Evolutionary conservation across 1,284 basidiomycete genomes (phyloP).

Genomic region (Malassezia psittaci): DNA sequence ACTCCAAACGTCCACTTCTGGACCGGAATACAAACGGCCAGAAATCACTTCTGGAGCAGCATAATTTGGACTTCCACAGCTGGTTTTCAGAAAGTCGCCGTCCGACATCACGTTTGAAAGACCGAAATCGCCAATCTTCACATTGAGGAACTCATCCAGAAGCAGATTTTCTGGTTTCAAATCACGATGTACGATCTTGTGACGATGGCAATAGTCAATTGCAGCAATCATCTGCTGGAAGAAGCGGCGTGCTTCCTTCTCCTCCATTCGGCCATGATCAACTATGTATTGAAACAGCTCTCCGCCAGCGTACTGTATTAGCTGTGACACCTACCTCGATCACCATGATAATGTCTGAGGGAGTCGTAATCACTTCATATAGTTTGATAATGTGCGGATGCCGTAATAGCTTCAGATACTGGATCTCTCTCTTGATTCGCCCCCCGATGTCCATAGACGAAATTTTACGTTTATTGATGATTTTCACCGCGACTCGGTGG

Average conservation of each 20-base stretch:
- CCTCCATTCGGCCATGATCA: constrained; percentile 41
- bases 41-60: constrained; percentile 47
- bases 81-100: constrained; percentile 47
- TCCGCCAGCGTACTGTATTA: constrained; percentile 34
- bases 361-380: constrained; percentile 47
- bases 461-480: constrained; percentile 88
- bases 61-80: constrained; percentile 47
- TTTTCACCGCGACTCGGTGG: constrained; percentile 94
- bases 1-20: constrained; percentile 47
- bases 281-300: constrained; percentile 48
- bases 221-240: constrained; percentile 48
- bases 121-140: constrained; percentile 48
- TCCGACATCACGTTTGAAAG: constrained; percentile 47
- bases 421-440: constrained; percentile 70
- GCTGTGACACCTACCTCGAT: constrained; percentile 23
- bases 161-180: constrained; percentile 46
- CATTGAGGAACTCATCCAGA: constrained; percentile 43
- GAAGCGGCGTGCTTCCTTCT: constrained; percentile 41
- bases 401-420: constrained; percentile 43
- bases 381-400: constrained; percentile 48
- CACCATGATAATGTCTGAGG: constrained; percentile 47
- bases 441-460: constrained; percentile 61
- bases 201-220: constrained; percentile 44
- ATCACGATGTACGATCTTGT: constrained; percentile 45
- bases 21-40: constrained; percentile 43